A percentile compares a stretch with the other conserved stretches of the same genome.
Evolutionary conservation across 768 basidiomycete species (phyloP).

Genomic region (Auriculariales sp.): DNA sequence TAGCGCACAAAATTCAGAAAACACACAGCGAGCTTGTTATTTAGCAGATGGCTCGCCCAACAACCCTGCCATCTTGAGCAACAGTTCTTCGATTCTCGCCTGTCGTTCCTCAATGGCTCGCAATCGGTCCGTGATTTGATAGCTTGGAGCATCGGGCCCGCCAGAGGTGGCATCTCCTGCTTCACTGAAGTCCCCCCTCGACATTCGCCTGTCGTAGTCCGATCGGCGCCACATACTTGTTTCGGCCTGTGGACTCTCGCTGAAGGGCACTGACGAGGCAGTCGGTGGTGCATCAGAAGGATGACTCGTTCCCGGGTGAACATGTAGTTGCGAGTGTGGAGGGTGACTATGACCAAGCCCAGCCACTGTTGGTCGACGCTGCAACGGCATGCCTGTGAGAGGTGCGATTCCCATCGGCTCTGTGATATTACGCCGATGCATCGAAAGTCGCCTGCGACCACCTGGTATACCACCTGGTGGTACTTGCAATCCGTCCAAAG

Average conservation of each 20-base stretch:
- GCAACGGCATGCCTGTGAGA: neutral
- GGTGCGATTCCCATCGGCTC: neutral
- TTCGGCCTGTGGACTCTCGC: neutral
- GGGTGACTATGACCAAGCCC: neutral
- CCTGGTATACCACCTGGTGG: constrained; percentile 22
- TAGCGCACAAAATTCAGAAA: too few relatives aligned
- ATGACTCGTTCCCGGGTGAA: neutral
- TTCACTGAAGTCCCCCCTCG: constrained; percentile 17
- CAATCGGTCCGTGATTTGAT: constrained; percentile 20
- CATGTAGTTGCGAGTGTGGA: neutral
- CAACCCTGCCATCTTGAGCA: constrained; percentile 13
- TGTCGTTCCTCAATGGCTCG: constrained; percentile 29
- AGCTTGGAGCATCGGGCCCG: constrained; percentile 14
- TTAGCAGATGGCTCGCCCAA: too few relatives aligned
- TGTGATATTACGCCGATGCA: constrained; percentile 15
- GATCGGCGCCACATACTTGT: constrained; percentile 5
- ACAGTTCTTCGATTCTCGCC: constrained; percentile 32
- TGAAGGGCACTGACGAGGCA: constrained; percentile 1
- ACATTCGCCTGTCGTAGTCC: constrained; percentile 8
- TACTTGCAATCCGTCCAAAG: constrained; percentile 3
- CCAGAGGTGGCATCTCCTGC: constrained; percentile 7
- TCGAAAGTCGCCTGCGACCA: constrained; percentile 22
- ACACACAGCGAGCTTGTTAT: too few relatives aligned
- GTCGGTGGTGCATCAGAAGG: constrained; percentile 7
- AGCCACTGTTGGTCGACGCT: neutral